A percentile compares a stretch with the other conserved stretches of the same genome.
phyloP scores from a whole-genome alignment of 345 rosid genomes.

The Corchorus capsularis region DNA sequence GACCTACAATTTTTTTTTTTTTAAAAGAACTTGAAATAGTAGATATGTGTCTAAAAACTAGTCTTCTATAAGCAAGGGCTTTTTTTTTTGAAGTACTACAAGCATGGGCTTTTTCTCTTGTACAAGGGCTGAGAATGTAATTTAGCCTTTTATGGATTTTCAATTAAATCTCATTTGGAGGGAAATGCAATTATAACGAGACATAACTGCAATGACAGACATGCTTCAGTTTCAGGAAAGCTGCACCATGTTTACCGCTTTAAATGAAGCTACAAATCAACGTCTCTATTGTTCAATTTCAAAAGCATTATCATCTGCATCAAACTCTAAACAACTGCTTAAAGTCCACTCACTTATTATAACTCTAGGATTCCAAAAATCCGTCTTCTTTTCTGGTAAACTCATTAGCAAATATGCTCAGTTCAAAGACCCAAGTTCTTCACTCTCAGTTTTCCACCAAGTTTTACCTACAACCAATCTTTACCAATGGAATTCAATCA shows the following conservation, averaged over 20 bases:
- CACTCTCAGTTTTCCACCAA: slow-evolving; percentile 52
- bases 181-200: background rate
- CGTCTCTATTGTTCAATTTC: slow-evolving; percentile 39
- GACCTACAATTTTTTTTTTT: too few species aligned
- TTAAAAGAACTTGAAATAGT: too few species aligned
- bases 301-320: slow-evolving; percentile 38
- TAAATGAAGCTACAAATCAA: slow-evolving; percentile 15
- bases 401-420: slow-evolving; percentile 62
- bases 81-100: too few species aligned
- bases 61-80: too few species aligned
- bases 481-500: slow-evolving; percentile 64
- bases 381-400: slow-evolving; percentile 59
- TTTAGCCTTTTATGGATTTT: background rate
- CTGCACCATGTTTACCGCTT: slow-evolving; percentile 8
- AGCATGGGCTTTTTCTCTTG: too few species aligned
- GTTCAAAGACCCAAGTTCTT: slow-evolving; percentile 43
- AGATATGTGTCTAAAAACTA: too few species aligned
- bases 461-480: slow-evolving; percentile 44
- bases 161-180: background rate
- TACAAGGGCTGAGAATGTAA: background rate
- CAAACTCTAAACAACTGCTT: slow-evolving; percentile 41
- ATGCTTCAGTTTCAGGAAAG: slow-evolving; percentile 23
- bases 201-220: background rate
- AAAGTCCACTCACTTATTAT: slow-evolving; percentile 49
- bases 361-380: slow-evolving; percentile 49